phyloP scores from a whole-genome alignment of 495 filamentous ascomycete species.

The Penicillium bovifimosum region DNA sequence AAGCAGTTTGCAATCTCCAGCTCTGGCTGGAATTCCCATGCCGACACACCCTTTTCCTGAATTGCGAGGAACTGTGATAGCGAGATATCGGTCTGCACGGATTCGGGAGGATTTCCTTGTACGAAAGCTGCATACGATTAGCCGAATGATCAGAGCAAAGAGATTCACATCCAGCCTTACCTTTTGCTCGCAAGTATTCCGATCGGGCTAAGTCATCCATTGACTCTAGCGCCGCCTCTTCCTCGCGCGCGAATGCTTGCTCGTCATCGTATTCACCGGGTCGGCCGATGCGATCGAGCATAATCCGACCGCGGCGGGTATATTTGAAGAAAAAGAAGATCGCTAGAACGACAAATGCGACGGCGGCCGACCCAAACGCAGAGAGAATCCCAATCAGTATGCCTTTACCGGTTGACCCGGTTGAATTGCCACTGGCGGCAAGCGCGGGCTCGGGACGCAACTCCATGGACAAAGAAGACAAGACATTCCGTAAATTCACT shows the following conservation, averaged over 20 bases:
- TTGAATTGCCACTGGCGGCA: slow-evolving; percentile 34
- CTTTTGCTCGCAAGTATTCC: slow-evolving; percentile 93
- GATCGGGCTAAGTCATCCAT: slow-evolving; percentile 92
- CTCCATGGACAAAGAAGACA: slow-evolving; percentile 27
- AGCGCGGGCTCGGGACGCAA: slow-evolving; percentile 21
- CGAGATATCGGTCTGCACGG: slow-evolving; percentile 92
- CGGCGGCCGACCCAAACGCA: slow-evolving; percentile 86
- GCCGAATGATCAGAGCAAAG: slow-evolving; percentile 9
- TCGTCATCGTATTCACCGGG: slow-evolving; percentile 98
- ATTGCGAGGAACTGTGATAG: slow-evolving; percentile 96
- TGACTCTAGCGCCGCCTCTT: slow-evolving; percentile 86
- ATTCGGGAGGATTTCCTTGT: slow-evolving; percentile 91
- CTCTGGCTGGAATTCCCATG: slow-evolving; percentile 98
- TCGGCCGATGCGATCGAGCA: slow-evolving; percentile 87
- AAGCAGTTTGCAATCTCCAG: slow-evolving; percentile 99
- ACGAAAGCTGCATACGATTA: slow-evolving; percentile 70
- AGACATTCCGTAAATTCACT: slow-evolving; percentile 27
- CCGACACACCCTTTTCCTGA: slow-evolving; percentile 97
- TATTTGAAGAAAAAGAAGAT: slow-evolving; percentile 93
- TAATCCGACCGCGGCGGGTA: slow-evolving; percentile 81
- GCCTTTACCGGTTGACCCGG: slow-evolving; percentile 63
- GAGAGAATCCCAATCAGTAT: slow-evolving; percentile 93
- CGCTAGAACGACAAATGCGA: slow-evolving; percentile 75
- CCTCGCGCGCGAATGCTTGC: slow-evolving; percentile 83
- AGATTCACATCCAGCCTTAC: slow-evolving; percentile 42